Evolutionary conservation across 2,329 filamentous ascomycete genomes (phyloP).

Genomic region (Xylaria polymorpha): DNA sequence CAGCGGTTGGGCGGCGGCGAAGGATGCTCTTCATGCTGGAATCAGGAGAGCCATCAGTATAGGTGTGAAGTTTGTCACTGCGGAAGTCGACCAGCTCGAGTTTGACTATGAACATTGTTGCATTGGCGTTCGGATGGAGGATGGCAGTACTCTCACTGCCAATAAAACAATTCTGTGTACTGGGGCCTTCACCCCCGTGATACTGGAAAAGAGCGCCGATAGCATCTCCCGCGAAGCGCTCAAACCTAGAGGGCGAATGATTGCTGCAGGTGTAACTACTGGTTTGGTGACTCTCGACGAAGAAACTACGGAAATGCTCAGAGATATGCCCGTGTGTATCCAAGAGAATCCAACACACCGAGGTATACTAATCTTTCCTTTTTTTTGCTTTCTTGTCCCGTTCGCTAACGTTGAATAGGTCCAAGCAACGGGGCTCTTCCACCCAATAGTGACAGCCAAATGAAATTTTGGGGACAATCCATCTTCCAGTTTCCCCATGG

Average conservation of each 20-base stretch:
- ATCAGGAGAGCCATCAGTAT: conserved; percentile 59
- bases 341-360: conserved; percentile 44
- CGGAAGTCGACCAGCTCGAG: conserved; percentile 56
- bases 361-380: conserved; percentile 33
- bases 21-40: conserved; percentile 61
- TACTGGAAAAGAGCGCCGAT: conserved; percentile 58
- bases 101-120: conserved; percentile 53
- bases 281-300: conserved; percentile 45
- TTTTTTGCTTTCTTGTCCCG: neutral
- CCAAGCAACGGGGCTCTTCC: conserved; percentile 69
- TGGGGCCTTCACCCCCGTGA: conserved; percentile 61
- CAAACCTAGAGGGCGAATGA: conserved; percentile 59
- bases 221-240: conserved; percentile 57
- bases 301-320: conserved; percentile 36
- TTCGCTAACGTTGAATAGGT: conserved; percentile 50
- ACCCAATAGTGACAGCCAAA: conserved; percentile 60
- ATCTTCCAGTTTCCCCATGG: conserved; percentile 69
- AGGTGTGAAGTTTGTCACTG: conserved; percentile 63
- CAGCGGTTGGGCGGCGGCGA: conserved; percentile 68
- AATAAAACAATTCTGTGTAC: conserved; percentile 60
- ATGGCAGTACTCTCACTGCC: conserved; percentile 56
- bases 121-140: conserved; percentile 56
- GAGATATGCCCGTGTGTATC: conserved; percentile 45
- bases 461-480: conserved; percentile 72
- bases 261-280: conserved; percentile 63